Evolutionary conservation across 495 filamentous ascomycete genomes (phyloP), one percentile per base, ranked within the genome.

Genomic region (Aspergillus kassunensis): DNA sequence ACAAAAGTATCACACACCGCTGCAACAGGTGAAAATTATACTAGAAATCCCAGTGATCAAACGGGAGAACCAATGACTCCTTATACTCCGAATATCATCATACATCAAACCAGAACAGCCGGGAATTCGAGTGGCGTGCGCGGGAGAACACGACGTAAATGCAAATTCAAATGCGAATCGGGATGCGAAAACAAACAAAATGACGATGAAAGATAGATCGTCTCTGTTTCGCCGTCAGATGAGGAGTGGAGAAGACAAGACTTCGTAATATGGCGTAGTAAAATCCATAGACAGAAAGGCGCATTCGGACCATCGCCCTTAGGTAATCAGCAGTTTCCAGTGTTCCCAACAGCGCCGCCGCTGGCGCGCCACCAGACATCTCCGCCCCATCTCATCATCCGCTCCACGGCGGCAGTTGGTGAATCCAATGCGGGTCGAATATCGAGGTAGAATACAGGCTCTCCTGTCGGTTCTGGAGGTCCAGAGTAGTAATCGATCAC

Each of bases 401-500:
- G 80, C 76, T 97, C 95, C 19, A 83, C 82, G 25, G 89, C 89
- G 10, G 83, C 83, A 0, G 80, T 88, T 2, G 90, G 91, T 3
- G 81, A 76, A 60, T 95, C 91, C n/a, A 96, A 60, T 10, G 93
- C 93, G 11, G 93, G 93, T 51, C 93, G 79, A n/a, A 99, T 95
- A 66, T 99, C 93, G 40, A 99, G 80, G 63, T 84, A 97, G 73
- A 99, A 99, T 6, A 97, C 91, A 2, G 93, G 91, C 60, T 96
- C 90, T 2, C 93, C 93, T 0, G 83, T 90, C 4, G 88, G 84
- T 57, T 98, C 93, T 0, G 88, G 86, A 15, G 85, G 83, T 0
- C 83, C 95, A 7, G 86, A 86, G 69, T 99, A 99, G 68, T 97
- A 99, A 63, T 99, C 93, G 60, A 99, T 99, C 44, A 99, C 86